Conservation (phyloP, 2,329 filamentous ascomycete species). For the Sporothrix variecibatus region DNA sequence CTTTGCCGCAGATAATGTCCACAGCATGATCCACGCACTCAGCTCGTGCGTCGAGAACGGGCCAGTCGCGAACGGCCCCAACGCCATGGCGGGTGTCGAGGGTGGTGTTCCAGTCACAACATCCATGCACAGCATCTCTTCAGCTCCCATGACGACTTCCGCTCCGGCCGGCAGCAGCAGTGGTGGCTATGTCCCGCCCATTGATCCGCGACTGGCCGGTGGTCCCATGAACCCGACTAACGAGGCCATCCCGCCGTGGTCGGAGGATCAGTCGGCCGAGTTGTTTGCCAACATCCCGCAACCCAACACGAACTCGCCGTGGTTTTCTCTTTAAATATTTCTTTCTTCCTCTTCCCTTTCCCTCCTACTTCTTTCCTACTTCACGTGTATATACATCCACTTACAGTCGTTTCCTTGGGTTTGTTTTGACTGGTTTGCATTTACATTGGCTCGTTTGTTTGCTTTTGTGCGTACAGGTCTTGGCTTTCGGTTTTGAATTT, state of each 20-base stretch:
- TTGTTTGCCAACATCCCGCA: constrained; percentile 25
- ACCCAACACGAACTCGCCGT: constrained; percentile 4
- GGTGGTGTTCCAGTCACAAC: background rate
- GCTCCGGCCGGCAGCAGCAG: background rate
- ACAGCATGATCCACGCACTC: constrained; percentile 20
- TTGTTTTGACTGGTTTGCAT: background rate
- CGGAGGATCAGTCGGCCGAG: constrained; percentile 15
- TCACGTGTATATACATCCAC: background rate
- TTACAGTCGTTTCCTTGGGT: background rate
- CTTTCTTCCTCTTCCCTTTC: constrained; percentile 18
- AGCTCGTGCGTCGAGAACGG: background rate
- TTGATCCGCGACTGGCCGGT: background rate
- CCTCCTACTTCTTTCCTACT: background rate
- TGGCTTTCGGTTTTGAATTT: background rate
- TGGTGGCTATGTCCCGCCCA: background rate
- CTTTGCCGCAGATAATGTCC: background rate
- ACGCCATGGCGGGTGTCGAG: background rate
- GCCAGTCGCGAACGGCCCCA: background rate
- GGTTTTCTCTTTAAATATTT: constrained; percentile 26
- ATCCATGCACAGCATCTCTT: background rate
- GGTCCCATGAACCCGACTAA: background rate
- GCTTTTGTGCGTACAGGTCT: background rate
- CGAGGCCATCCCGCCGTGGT: constrained; percentile 17
- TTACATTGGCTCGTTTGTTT: background rate
- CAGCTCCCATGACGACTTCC: background rate